Base-by-base conservation (phyloP, 2,329 filamentous ascomycete species). In the Fusarium pseudonygamai region DNA sequence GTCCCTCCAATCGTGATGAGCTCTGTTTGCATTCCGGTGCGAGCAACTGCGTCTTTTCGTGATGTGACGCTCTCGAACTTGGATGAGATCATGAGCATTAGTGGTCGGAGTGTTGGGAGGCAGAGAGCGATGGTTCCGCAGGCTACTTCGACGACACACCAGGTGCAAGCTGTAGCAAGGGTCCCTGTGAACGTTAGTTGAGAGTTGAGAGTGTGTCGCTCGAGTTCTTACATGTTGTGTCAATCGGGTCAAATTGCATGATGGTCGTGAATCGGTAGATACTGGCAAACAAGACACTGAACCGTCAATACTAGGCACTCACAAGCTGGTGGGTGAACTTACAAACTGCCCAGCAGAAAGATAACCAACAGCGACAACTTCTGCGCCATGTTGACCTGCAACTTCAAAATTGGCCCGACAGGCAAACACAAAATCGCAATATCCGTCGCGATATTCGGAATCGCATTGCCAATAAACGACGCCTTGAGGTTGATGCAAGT, bases 211-310 rank as follows among this genome's bases (percentile, higher is more conserved):
- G 20, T n/a, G 11, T 16, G 16, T 14, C 15, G 24, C 6, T 22
- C 1, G 11, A 8, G 15, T 7, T 15, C 60, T 42, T 53, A 73
- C 71, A 73, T 22, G 71, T 73, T 4, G 71, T 73, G 9, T 73
- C 71, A 0, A 34, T 15, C 0, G 45, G 30, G 3, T 71, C 40
- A 30, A 73, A 74, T 39, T 73, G 67, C 71, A 74, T 71, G 3
- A 73, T 66, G 2, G 71, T 74, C 2, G 71, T 73, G 7, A 73
- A 74, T 20, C 71, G 40, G 46, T 73, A 73, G 7, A 73, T 73
- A 24, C 67, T 71, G 30, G 71, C 71, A 9, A 73, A 73, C 0
- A 73, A 28, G 14, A 73, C 71, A 26, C 71, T 73, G 5, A 7
- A 40, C 2, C 2, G 8, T 40, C 18, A 39, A 13, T 28, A 20